These are phyloP conservation scores for Candida smagusa DNA, from an alignment of 1,139 yeast genomes.

Conservation along the genomic window DNA sequence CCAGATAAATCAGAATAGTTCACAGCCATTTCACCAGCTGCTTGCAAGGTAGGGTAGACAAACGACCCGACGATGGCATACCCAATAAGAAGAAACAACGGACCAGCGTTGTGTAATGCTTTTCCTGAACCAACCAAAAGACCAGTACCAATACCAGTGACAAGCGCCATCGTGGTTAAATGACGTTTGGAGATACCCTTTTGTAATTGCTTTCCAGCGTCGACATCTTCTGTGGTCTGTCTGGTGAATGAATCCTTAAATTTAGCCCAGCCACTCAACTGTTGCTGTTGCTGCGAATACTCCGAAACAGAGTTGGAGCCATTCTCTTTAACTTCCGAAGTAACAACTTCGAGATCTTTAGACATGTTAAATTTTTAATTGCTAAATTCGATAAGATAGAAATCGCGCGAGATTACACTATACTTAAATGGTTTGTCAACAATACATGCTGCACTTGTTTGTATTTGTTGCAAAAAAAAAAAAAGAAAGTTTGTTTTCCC, in stretches of 20 bases:
- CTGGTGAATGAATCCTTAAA: conserved; percentile 31
- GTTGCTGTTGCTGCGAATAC: conserved; percentile 12
- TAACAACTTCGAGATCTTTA: conserved; percentile 14
- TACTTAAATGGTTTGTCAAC: no score
- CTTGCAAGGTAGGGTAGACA: conserved; percentile 39
- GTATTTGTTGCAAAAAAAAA: background rate
- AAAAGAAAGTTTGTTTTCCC: background rate
- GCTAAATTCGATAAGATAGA: no score
- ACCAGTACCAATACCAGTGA: conserved; percentile 43
- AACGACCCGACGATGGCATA: conserved; percentile 39
- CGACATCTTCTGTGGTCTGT: conserved; percentile 16
- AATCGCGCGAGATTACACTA: no score
- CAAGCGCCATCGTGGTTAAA: conserved; percentile 35
- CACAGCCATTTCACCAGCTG: conserved; percentile 44
- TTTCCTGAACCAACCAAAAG: conserved; percentile 38
- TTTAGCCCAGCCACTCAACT: conserved; percentile 19
- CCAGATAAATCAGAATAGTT: conserved; percentile 38
- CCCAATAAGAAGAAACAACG: conserved; percentile 33
- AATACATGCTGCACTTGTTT: background rate
- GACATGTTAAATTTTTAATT: conserved; percentile 1
- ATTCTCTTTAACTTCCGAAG: conserved; percentile 17
- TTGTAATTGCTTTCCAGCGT: conserved; percentile 28
- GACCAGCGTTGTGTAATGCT: conserved; percentile 32
- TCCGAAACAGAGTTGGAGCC: conserved; percentile 12
- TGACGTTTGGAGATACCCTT: conserved; percentile 36